Evolutionary conservation across 148 eudicot species (phyloP), one percentile per base, ranked within the genome.

Genomic region (Salicornia ramosissima): DNA sequence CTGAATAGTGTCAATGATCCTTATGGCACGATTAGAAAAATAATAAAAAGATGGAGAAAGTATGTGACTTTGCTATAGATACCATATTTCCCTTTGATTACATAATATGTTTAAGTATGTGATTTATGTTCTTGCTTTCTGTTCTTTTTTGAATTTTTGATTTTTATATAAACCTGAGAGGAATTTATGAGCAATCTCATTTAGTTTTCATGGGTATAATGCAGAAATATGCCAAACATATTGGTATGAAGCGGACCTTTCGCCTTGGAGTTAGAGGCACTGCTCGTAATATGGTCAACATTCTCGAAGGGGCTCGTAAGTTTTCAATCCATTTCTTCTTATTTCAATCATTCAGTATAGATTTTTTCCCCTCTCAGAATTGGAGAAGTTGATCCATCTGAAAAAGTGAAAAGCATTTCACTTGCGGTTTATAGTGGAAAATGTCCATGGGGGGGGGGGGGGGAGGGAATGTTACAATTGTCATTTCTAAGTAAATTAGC

Each of bases 221-320:
- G 70, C 83, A 93, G 98, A 93, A 85, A 86, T 93, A 88, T 78
- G 96, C 96, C 47, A 90, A 93, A 72, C 69, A 90, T 83, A 96
- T 93, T 83, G 98, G 98, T 62, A 72, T 82, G 80, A 93, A 88
- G 89, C 86, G 97, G 74, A 91, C 92, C 65, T 86, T 93, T 68
- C 96, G 98, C 71, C 86, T 93, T 25, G 97, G 90, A 61, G 98
- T 93, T 53, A 72, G 98, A 83, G 98, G 98, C 76, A 88, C 92
- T 80, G 96, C 98, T 73, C 96, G 96, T 70, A 90, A 93, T 78
- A 93, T 93, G 98, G 81, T 87, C 75, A 70, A 83, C 28, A 90
- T 93, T 60, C 78, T 93, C 76, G 75, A 87, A 33, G 97, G 98
- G n/a, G 93, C 98, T 49, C 84, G 98, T 90, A 85, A 80, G 77